A percentile compares a stretch with the other conserved stretches of the same genome.
Conservation (phyloP, 1,139 yeast species). For the Yamadazyma songkhlaensis region DNA sequence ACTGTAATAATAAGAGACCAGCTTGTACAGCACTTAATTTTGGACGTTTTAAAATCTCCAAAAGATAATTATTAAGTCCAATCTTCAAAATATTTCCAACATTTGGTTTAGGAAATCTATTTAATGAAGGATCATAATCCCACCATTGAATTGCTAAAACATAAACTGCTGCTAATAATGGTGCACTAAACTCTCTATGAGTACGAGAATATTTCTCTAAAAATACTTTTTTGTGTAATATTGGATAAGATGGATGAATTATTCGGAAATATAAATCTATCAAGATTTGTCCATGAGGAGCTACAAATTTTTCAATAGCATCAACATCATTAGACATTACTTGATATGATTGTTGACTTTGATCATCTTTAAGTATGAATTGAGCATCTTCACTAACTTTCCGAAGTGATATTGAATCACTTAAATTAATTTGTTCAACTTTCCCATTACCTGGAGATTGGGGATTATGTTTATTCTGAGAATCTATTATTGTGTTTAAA, state of each 20-base stretch:
- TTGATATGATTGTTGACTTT: conserved; percentile 59
- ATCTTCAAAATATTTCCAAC: conserved; percentile 44
- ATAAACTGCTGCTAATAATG: conserved; percentile 72
- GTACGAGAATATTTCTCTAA: conserved; percentile 74
- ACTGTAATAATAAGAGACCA: conserved; percentile 65
- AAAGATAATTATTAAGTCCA: conserved; percentile 59
- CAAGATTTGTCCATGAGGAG: conserved; percentile 73
- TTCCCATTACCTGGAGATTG: conserved; percentile 18
- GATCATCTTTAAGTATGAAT: conserved; percentile 70
- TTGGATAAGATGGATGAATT: conserved; percentile 79
- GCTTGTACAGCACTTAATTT: conserved; percentile 81
- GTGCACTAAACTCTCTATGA: conserved; percentile 75
- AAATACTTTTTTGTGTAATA: conserved; percentile 72
- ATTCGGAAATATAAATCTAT: conserved; percentile 70
- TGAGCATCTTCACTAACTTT: conserved; percentile 66
- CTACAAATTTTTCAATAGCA: conserved; percentile 65
- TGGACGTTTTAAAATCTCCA: conserved; percentile 69
- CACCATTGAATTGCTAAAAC: conserved; percentile 79
- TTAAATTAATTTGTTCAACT: conserved; percentile 65
- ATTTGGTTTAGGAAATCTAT: conserved; percentile 64
- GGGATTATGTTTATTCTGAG: conserved; percentile 21
- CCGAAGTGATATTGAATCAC: conserved; percentile 55
- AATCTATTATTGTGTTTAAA: conserved; percentile 51
- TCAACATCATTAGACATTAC: conserved; percentile 69
- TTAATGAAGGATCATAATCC: conserved; percentile 74